phyloP scores from a whole-genome alignment of 2,329 filamentous ascomycete genomes.

The Cordyceps militaris region DNA sequence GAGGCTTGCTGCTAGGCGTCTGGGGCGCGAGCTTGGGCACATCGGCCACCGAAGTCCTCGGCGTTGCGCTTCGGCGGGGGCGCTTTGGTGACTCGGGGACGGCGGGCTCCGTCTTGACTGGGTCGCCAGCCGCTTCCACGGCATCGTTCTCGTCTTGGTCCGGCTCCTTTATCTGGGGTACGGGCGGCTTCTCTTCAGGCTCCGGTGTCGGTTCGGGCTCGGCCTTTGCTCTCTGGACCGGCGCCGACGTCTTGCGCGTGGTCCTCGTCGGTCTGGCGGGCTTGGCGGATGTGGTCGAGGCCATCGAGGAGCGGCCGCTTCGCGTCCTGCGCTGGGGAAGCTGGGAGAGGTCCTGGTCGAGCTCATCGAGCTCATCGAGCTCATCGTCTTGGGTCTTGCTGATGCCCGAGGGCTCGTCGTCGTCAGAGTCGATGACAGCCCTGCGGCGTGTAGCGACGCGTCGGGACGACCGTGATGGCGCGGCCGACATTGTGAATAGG shows the following conservation, averaged over 20 bases:
- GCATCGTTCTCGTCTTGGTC: not conserved
- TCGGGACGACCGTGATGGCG: conserved; percentile 34
- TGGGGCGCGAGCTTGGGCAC: conserved; percentile 34
- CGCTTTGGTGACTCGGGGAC: conserved; percentile 22
- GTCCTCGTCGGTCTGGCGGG: conserved; percentile 27
- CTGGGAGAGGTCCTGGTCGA: conserved; percentile 61
- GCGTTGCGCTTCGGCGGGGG: conserved; percentile 22
- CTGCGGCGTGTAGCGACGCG: conserved; percentile 56
- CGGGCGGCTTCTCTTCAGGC: not conserved
- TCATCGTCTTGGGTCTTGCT: conserved; percentile 42
- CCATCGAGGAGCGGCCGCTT: conserved; percentile 35
- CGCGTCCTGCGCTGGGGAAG: conserved; percentile 21
- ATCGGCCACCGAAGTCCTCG: conserved; percentile 33
- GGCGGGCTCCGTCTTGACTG: conserved; percentile 5
- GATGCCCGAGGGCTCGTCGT: not conserved
- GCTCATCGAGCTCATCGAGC: conserved; percentile 63
- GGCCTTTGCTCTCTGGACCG: conserved; percentile 17
- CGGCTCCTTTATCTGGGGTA: conserved; percentile 1
- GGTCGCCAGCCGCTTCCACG: conserved; percentile 52
- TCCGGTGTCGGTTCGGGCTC: conserved; percentile 11
- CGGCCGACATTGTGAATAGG: conserved; percentile 26
- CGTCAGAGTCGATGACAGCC: conserved; percentile 72
- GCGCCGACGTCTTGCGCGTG: conserved; percentile 34
- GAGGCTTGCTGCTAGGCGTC: conserved; percentile 46
- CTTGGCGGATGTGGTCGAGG: conserved; percentile 34